A percentile compares a stretch with the other conserved stretches of the same genome.
Evolutionary conservation across 31 red algal species (phyloP).

Genomic region (Odonthalia washingtoniensis): DNA sequence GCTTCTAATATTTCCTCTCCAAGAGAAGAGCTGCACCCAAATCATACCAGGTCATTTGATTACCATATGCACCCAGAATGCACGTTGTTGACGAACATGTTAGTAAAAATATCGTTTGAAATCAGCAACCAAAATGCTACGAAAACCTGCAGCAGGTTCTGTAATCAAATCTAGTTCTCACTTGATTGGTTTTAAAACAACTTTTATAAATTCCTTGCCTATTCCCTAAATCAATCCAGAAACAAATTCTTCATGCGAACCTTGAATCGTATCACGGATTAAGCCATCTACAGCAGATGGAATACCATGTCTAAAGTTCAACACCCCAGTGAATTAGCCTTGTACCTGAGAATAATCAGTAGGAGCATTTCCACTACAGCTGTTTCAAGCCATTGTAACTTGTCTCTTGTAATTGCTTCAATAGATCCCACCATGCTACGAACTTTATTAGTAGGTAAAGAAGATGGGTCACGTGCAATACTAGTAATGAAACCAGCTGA

Average conservation of each 20-base stretch:
- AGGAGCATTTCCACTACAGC: conserved; percentile 82
- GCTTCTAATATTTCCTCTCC: conserved; percentile 82
- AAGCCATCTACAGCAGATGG: conserved; percentile 88
- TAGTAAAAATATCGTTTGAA: conserved; percentile 61
- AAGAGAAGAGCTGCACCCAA: conserved; percentile 72
- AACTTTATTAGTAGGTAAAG: conserved; percentile 86
- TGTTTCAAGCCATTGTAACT: conserved; percentile 88
- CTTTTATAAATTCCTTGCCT: conserved; percentile 91
- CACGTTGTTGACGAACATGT: conserved; percentile 81
- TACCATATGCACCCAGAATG: conserved; percentile 78
- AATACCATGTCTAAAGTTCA: conserved; percentile 95
- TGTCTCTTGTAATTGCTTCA: conserved; percentile 84
- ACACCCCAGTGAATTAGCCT: conserved; percentile 85
- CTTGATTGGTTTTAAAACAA: conserved; percentile 89
- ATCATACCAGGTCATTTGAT: conserved; percentile 84
- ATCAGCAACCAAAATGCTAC: conserved; percentile 89
- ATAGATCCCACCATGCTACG: conserved; percentile 93
- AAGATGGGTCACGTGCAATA: conserved; percentile 89
- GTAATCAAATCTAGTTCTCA: conserved; percentile 95
- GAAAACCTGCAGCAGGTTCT: conserved; percentile 93
- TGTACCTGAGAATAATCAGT: conserved; percentile 74
- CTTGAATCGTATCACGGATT: conserved; percentile 87
- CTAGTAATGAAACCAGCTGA: conserved; percentile 92
- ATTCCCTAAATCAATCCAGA: conserved; percentile 92
- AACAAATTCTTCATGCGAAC: conserved; percentile 81